Conservation (phyloP, 768 basidiomycete genomes). For the Termitomyces heimii region DNA sequence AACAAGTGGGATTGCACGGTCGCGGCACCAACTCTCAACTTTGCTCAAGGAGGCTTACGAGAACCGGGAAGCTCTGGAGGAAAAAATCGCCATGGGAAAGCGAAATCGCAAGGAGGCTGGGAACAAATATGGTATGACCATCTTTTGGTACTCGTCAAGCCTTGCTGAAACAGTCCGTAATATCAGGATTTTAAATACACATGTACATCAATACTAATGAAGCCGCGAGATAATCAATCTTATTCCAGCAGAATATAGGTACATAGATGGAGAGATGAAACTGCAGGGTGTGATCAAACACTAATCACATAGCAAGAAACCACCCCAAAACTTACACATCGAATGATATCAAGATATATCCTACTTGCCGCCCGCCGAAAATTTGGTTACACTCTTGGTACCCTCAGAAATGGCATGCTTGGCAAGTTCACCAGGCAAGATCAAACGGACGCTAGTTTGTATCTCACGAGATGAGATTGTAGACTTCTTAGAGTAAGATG, state of each 20-base stretch:
- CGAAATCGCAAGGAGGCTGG: conserved; percentile 86
- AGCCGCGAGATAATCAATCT: background rate
- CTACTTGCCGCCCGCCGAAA: conserved; percentile 49
- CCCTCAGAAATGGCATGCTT: conserved; percentile 90
- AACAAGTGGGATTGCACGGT: conserved; percentile 59
- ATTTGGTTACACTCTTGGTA: conserved; percentile 27
- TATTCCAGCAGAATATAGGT: background rate
- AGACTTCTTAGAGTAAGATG: conserved; percentile 84
- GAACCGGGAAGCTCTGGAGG: conserved; percentile 79
- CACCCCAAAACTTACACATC: background rate
- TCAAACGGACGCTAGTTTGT: conserved; percentile 78
- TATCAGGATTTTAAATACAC: conserved; percentile 9
- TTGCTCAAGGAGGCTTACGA: conserved; percentile 77
- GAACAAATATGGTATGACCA: conserved; percentile 76
- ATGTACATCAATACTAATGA: background rate
- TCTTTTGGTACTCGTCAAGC: background rate
- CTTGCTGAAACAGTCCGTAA: background rate
- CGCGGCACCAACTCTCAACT: conserved; percentile 75
- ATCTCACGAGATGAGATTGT: conserved; percentile 89
- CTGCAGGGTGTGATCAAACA: background rate
- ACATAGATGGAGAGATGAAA: background rate
- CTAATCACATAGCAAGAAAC: background rate
- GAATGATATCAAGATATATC: background rate
- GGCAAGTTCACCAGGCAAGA: conserved; percentile 80
- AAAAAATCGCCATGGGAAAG: conserved; percentile 76